Evolutionary conservation across 2,329 filamentous ascomycete species (phyloP).

Genomic region (Epichloe scottii): DNA sequence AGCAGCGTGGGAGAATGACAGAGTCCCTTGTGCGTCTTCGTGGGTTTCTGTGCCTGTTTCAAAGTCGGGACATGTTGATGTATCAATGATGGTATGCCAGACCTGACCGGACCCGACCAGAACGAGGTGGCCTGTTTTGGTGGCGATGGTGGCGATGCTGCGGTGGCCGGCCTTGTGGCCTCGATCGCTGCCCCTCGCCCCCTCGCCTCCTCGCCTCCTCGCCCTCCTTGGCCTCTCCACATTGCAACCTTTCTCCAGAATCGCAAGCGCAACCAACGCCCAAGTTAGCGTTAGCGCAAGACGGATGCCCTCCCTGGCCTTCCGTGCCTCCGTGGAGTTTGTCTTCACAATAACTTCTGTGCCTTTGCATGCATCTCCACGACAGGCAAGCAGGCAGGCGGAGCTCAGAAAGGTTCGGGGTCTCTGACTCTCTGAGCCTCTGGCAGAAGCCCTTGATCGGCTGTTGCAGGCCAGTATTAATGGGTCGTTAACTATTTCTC

Average conservation of each 20-base stretch:
- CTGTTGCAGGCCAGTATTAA: background rate
- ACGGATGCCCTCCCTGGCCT: slow-evolving; percentile 8
- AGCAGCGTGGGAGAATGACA: background rate
- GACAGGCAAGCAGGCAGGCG: background rate
- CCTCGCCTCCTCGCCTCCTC: too few relatives aligned
- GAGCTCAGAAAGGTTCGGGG: background rate
- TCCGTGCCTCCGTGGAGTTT: background rate
- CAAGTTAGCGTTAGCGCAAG: slow-evolving; percentile 6
- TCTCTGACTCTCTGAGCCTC: too few relatives aligned
- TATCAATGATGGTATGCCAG: too few relatives aligned
- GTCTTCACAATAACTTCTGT: background rate
- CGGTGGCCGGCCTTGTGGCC: background rate
- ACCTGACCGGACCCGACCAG: too few relatives aligned
- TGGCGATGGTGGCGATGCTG: too few relatives aligned
- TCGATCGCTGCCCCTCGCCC: background rate
- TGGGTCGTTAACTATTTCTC: background rate
- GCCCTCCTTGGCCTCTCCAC: background rate
- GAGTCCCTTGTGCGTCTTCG: background rate
- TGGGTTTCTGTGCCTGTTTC: too few relatives aligned
- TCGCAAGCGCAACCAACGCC: slow-evolving; percentile 5
- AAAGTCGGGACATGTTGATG: too few relatives aligned
- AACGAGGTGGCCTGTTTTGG: too few relatives aligned
- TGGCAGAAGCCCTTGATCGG: background rate
- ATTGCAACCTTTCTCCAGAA: slow-evolving; percentile 1
- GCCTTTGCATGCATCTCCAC: background rate